A percentile compares a stretch with the other conserved stretches of the same genome.
phyloP scores from a whole-genome alignment of 164 flowering plant species.

The Warburgia ugandensis region DNA sequence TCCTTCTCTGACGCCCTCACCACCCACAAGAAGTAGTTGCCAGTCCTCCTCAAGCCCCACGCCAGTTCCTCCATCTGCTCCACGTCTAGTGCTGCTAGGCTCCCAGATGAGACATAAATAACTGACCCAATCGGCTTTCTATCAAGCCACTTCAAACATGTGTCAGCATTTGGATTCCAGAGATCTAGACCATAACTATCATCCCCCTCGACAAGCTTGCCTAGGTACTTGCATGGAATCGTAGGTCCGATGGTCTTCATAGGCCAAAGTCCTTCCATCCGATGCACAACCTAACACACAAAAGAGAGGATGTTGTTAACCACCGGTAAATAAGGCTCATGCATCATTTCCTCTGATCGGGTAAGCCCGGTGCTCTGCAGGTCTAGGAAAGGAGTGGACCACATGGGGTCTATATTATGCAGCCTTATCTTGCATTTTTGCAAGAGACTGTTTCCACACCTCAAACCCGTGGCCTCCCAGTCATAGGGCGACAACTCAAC shows the following conservation, averaged over 20 bases:
- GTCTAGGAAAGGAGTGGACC: no score
- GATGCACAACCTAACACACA: not conserved
- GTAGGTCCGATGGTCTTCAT: conserved; percentile 27
- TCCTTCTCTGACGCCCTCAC: conserved; percentile 1
- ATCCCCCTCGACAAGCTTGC: conserved; percentile 13
- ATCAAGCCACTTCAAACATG: not conserved
- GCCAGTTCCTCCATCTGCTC: conserved; percentile 22
- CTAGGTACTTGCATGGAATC: conserved; percentile 24
- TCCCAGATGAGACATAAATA: conserved; percentile 11
- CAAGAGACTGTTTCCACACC: no score
- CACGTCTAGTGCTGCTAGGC: not conserved
- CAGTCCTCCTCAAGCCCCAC: conserved; percentile 3
- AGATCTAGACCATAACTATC: conserved; percentile 9
- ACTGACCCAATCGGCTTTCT: conserved; percentile 2
- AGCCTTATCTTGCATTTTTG: no score
- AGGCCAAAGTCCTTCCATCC: conserved; percentile 6
- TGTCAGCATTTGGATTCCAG: not conserved
- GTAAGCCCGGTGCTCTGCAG: no score
- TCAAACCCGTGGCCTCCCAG: no score
- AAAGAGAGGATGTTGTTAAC: no score
- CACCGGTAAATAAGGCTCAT: no score
- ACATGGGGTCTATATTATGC: no score
- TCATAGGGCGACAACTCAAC: no score
- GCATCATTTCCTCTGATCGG: no score
- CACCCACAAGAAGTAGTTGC: conserved; percentile 26